Percentiles rank a stretch among this genome's conserved stretches.
Evolutionary conservation across 306 rosid genomes (phyloP).

Genomic region (Carpinus viminea): DNA sequence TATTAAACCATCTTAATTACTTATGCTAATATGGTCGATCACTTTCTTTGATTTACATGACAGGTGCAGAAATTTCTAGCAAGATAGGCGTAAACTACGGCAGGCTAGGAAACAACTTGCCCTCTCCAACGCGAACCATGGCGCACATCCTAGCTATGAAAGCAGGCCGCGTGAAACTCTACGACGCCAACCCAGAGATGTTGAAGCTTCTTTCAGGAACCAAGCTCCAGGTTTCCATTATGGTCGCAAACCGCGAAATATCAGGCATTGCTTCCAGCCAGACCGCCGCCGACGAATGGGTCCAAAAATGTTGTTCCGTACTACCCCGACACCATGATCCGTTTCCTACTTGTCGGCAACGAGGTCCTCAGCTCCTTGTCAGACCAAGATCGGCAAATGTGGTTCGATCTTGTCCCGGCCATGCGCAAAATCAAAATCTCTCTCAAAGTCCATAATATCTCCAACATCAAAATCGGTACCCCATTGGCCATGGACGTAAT

Average conservation of each 20-base stretch:
- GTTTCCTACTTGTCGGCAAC: constrained; percentile 68
- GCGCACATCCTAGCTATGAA: constrained; percentile 55
- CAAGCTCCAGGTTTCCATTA: constrained; percentile 66
- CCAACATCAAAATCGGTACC: constrained; percentile 60
- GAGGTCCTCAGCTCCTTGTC: constrained; percentile 67
- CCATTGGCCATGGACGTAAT: constrained; percentile 79
- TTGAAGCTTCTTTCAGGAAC: constrained; percentile 50
- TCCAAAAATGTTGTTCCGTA: constrained; percentile 56
- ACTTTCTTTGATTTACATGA: not conserved
- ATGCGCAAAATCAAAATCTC: constrained; percentile 56
- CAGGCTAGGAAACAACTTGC: constrained; percentile 67
- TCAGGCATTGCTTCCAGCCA: constrained; percentile 57
- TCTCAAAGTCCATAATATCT: constrained; percentile 41
- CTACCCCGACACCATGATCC: constrained; percentile 59
- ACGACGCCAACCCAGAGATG: constrained; percentile 67
- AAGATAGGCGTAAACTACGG: constrained; percentile 83
- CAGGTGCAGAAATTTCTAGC: constrained; percentile 55
- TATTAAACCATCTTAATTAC: not conserved
- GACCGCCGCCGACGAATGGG: constrained; percentile 72
- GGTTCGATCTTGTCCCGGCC: constrained; percentile 79
- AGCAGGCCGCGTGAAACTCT: constrained; percentile 60
- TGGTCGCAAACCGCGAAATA: constrained; percentile 71
- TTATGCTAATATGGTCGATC: not conserved
- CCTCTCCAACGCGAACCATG: constrained; percentile 50
- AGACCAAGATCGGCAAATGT: constrained; percentile 43